Percentiles rank a stretch among this genome's conserved stretches.
These are phyloP conservation scores for Clonostachys chloroleuca DNA, from an alignment of 2,329 filamentous ascomycete species.

Conservation along the genomic window DNA sequence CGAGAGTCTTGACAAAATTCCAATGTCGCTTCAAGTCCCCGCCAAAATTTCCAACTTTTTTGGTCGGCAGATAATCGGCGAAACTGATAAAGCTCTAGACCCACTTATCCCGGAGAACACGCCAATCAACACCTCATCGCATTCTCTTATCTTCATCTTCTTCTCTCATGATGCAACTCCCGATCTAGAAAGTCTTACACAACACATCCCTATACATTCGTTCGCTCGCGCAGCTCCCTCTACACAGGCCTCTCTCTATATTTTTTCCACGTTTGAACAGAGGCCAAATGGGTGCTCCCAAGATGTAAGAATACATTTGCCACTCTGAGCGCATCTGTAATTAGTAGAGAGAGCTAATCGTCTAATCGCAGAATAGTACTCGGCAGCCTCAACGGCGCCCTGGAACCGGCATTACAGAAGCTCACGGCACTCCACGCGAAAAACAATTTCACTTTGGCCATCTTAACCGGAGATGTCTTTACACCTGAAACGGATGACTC, in stretches of 20 bases:
- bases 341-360: conserved; percentile 4
- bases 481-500: conserved; percentile 53
- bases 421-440: conserved; percentile 77
- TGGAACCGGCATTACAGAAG: conserved; percentile 74
- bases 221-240: background rate
- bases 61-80: conserved; percentile 21
- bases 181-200: background rate
- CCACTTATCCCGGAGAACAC: background rate
- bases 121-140: conserved; percentile 25
- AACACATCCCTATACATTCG: no score
- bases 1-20: no score
- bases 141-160: conserved; percentile 8
- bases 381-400: conserved; percentile 76
- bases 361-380: conserved; percentile 62
- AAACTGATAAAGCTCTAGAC: conserved; percentile 24
- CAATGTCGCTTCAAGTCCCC: no score
- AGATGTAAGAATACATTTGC: conserved; percentile 32
- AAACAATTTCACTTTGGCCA: conserved; percentile 81
- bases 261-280: conserved; percentile 2
- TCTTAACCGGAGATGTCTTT: conserved; percentile 84
- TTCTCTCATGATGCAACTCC: background rate
- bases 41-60: conserved; percentile 19
- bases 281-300: conserved; percentile 37
- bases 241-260: conserved; percentile 4
- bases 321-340: background rate